Conservation (phyloP, 2,329 filamentous ascomycete genomes). For the Sporothrix phasma region DNA sequence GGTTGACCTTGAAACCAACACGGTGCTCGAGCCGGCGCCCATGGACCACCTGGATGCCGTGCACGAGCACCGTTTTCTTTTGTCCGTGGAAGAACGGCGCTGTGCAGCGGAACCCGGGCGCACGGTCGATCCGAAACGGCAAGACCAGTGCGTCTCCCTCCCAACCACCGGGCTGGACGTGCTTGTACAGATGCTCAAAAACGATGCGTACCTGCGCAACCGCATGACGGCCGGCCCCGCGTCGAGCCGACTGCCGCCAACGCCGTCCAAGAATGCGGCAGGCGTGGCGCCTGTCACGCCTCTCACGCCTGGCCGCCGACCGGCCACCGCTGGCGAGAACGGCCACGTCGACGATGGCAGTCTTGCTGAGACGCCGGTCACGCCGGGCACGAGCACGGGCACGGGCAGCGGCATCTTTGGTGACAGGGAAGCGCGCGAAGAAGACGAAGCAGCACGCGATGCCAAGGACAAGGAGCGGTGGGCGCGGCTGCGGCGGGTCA, state of each 20-base stretch:
- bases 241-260: background rate
- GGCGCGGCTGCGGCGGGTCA: slow-evolving; percentile 60
- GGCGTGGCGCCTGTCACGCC: background rate
- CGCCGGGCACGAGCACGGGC: slow-evolving; percentile 30
- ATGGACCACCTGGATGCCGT: slow-evolving; percentile 60
- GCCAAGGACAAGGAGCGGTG: slow-evolving; percentile 63
- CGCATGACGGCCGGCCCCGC: slow-evolving; percentile 20
- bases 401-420: slow-evolving; percentile 5
- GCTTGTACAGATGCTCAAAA: slow-evolving; percentile 44
- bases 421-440: background rate
- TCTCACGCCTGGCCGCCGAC: background rate
- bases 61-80: slow-evolving; percentile 69
- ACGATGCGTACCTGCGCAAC: slow-evolving; percentile 45
- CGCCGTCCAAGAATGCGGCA: background rate
- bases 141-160: slow-evolving; percentile 23
- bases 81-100: slow-evolving; percentile 66
- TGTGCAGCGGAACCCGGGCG: slow-evolving; percentile 46
- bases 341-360: slow-evolving; percentile 14
- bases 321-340: slow-evolving; percentile 17
- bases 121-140: slow-evolving; percentile 8
- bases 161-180: slow-evolving; percentile 43
- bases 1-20: slow-evolving; percentile 42
- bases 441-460: slow-evolving; percentile 37
- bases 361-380: slow-evolving; percentile 22
- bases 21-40: slow-evolving; percentile 46